Evolutionary conservation across 768 basidiomycete species (phyloP), one percentile per base, ranked within the genome.

Genomic region (Sutorius australiensis): DNA sequence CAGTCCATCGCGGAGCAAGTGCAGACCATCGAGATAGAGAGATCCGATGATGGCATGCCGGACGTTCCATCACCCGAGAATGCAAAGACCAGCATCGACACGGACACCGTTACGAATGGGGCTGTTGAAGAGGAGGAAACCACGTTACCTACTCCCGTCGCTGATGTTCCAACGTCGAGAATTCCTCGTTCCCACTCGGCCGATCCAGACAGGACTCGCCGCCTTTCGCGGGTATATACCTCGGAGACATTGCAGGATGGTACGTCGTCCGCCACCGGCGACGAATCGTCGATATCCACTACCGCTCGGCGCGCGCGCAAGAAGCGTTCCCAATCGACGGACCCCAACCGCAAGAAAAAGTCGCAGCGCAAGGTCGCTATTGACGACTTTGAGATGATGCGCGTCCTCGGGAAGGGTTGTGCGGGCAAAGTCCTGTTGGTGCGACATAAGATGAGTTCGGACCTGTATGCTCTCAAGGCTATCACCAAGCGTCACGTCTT

Each of bases 401-500:
- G 92, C 14, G 95, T 98, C 31, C 75, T 99, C 12, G 97, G 97
- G 16, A 97, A 94, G 72, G 97, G 97, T 1, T 98, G 95, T 65
- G 95, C 97, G 5, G 97, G 95, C 44, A 97, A 98, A 70, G 95
- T 98, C 16, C 73, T 98, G 37, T 82, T 98, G 50, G 95, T 98
- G 44, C 81, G 83, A 61, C 85, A 95, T 63, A 89, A 88, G 73
- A 72, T 73, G 19, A 82, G 84, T 27, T 59, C 78, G 42, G 82
- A 85, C 50, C 71, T 97, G 45, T 95, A 89, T 67, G 95, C 95
- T 33, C 80, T 98, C 74, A 99, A 99, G 73, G 95, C 95, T 6
- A 97, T 99, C 72, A 95, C 93, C 58, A 99, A 98, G 75, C 82
- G 93, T 50, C 93, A 95, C 69, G 97, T 99, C 21, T 77, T 98